A percentile compares a stretch with the other conserved stretches of the same genome.
These are phyloP conservation scores for Neopestalotiopsis sp. DNA, from an alignment of 2,329 filamentous ascomycete species.

Conservation along the genomic window DNA sequence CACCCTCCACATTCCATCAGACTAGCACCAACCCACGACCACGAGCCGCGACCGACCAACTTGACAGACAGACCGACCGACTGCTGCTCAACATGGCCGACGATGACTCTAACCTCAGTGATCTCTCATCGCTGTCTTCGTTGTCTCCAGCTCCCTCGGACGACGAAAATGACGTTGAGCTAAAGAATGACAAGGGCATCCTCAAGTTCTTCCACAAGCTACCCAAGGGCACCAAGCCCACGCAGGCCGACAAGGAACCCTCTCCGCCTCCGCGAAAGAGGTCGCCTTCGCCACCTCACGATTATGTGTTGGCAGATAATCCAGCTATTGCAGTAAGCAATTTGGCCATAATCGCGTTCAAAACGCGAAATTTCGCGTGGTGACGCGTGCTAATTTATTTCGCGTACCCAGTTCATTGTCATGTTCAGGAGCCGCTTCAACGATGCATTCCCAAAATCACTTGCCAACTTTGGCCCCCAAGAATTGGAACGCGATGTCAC, in stretches of 20 bases:
- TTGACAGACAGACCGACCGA: not conserved
- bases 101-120: constrained; percentile 61
- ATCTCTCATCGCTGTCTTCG: constrained; percentile 63
- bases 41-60: constrained; percentile 8
- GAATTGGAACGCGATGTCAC: constrained; percentile 89
- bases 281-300: constrained; percentile 86
- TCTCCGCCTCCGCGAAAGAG: constrained; percentile 77
- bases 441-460: constrained; percentile 85
- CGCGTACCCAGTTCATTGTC: constrained; percentile 79
- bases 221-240: constrained; percentile 47
- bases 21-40: constrained; percentile 14
- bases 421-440: constrained; percentile 96
- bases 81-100: constrained; percentile 55
- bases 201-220: constrained; percentile 71
- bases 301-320: constrained; percentile 89
- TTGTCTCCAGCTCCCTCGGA: constrained; percentile 59
- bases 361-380: constrained; percentile 62
- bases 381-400: constrained; percentile 37
- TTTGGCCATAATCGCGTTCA: constrained; percentile 45
- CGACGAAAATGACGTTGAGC: constrained; percentile 55
- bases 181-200: constrained; percentile 62
- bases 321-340: constrained; percentile 86
- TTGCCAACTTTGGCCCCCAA: constrained; percentile 90
- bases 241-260: constrained; percentile 57
- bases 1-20: constrained; percentile 32